Evolutionary conservation across 1,139 yeast genomes (phyloP).

Genomic region (Geotrichum candidum): DNA sequence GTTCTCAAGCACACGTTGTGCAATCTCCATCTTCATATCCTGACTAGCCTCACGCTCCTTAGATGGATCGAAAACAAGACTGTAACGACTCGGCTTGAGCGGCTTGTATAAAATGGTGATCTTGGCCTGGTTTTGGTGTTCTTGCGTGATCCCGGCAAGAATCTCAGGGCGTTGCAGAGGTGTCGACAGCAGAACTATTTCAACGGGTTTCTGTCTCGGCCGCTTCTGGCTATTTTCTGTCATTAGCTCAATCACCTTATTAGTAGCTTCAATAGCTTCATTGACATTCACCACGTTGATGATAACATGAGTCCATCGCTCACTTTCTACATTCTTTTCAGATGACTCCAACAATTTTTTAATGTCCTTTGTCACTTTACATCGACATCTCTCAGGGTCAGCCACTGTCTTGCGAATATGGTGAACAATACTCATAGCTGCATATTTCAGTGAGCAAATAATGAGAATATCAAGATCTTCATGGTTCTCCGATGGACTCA

Average conservation of each 20-base stretch:
- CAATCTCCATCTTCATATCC: constrained; percentile 28
- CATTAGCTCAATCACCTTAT: constrained; percentile 6
- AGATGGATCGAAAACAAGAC: constrained; percentile 30
- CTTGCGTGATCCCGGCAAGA: constrained; percentile 17
- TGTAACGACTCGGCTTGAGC: constrained; percentile 28
- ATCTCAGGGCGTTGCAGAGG: constrained; percentile 31
- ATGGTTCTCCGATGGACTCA: constrained; percentile 4
- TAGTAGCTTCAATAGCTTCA: constrained; percentile 22
- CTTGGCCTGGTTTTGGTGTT: constrained; percentile 15
- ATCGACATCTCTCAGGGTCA: constrained; percentile 25
- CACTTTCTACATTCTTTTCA: background rate
- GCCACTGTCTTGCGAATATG: constrained; percentile 32
- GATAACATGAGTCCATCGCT: constrained; percentile 32
- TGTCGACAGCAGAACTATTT: constrained; percentile 30
- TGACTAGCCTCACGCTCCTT: constrained; percentile 26
- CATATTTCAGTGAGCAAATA: constrained; percentile 30
- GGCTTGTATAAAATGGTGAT: constrained; percentile 29
- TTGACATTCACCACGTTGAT: constrained; percentile 27
- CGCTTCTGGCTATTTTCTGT: background rate
- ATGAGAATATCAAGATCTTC: constrained; percentile 26
- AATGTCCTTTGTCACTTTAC: constrained; percentile 21
- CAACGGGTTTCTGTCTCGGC: constrained; percentile 17
- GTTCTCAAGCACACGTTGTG: constrained; percentile 25
- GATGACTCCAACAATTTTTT: constrained; percentile 9
- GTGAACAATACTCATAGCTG: constrained; percentile 31